These are phyloP conservation scores for Kernera saxatilis DNA, from an alignment of 345 rosid species.

Conservation along the genomic window DNA sequence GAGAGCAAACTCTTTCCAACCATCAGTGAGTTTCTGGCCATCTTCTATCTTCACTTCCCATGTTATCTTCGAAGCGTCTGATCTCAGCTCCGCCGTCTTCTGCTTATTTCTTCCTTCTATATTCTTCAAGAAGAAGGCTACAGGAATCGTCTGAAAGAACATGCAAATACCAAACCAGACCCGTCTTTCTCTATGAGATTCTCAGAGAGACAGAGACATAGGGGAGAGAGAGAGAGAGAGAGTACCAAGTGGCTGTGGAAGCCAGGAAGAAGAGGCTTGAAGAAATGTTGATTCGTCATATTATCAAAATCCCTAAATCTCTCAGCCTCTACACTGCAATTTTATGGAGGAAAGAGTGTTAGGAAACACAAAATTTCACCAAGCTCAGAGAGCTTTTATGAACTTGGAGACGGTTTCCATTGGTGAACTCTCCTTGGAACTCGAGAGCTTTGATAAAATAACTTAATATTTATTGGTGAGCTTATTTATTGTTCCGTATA, in stretches of 20 bases:
- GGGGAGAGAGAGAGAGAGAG: background rate
- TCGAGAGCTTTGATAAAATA: background rate
- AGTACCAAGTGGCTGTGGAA: conserved; percentile 1
- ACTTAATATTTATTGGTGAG: no score
- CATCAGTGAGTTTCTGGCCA: conserved; percentile 10
- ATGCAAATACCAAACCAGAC: background rate
- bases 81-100: conserved; percentile 1
- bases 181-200: background rate
- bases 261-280: conserved; percentile 11
- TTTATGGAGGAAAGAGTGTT: background rate
- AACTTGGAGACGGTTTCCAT: conserved; percentile 1
- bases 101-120: background rate
- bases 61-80: background rate
- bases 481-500: no score
- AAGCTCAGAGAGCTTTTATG: background rate
- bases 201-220: background rate
- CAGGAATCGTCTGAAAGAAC: conserved; percentile 14
- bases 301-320: background rate
- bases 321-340: background rate
- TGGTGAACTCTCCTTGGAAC: background rate
- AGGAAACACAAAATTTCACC: background rate
- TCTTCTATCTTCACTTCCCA: conserved; percentile 25
- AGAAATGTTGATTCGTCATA: conserved; percentile 3
- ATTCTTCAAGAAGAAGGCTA: background rate
- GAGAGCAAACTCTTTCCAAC: conserved; percentile 19